Conservation (phyloP, 805 yeast species). For the Blastobotrys parvus region DNA sequence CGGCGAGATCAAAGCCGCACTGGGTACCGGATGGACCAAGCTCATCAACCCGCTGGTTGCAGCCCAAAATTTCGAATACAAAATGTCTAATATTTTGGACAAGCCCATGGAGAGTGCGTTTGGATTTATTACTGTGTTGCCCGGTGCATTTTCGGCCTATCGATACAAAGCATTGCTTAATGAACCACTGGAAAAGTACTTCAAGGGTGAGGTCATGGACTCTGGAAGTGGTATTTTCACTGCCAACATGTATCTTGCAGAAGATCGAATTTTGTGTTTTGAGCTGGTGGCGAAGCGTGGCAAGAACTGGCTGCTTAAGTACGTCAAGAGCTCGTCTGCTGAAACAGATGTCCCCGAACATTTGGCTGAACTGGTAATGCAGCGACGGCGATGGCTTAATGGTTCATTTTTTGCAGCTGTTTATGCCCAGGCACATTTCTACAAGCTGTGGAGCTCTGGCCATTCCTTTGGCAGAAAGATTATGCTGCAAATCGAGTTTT, state of each 20-base stretch:
- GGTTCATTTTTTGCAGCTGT: constrained; percentile 95
- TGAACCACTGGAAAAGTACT: constrained; percentile 76
- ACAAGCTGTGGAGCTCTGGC: constrained; percentile 67
- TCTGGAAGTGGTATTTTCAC: constrained; percentile 74
- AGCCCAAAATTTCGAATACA: constrained; percentile 94
- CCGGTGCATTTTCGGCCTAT: constrained; percentile 96
- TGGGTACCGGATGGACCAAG: constrained; percentile 51
- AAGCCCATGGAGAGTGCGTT: constrained; percentile 93
- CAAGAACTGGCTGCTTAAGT: constrained; percentile 69
- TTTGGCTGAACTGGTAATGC: constrained; percentile 78
- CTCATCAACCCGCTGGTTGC: constrained; percentile 84
- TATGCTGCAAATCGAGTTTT: constrained; percentile 65
- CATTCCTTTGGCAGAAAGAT: constrained; percentile 61
- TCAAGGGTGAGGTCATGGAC: constrained; percentile 83
- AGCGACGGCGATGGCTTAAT: constrained; percentile 93
- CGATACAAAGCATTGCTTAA: constrained; percentile 71
- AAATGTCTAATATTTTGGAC: constrained; percentile 88
- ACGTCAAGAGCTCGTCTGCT: constrained; percentile 82
- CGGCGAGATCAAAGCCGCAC: constrained; percentile 87
- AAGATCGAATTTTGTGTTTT: constrained; percentile 90
- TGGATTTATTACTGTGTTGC: constrained; percentile 90
- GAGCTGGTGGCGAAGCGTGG: constrained; percentile 82
- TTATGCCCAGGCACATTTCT: constrained; percentile 73
- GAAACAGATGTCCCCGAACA: constrained; percentile 93
- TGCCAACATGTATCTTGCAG: constrained; percentile 95